These are phyloP conservation scores for Penicillium olsonii DNA, from an alignment of 2,329 filamentous ascomycete genomes.

Conservation along the genomic window DNA sequence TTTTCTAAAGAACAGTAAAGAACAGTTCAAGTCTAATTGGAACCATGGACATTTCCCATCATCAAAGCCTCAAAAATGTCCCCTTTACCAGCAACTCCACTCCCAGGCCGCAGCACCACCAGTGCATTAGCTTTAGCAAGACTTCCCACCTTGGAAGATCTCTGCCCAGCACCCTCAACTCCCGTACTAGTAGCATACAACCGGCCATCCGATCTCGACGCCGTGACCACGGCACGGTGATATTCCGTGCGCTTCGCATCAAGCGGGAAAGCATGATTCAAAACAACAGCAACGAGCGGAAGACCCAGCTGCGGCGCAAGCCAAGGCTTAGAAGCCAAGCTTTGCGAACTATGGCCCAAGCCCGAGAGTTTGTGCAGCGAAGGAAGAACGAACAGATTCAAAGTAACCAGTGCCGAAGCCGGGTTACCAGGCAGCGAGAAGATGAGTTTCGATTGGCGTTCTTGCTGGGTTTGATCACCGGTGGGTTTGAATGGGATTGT, in stretches of 20 bases:
- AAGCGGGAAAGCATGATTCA: conserved; percentile 71
- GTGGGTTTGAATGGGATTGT: conserved; percentile 68
- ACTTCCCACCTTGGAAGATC: conserved; percentile 87
- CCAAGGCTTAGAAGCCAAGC: conserved; percentile 20
- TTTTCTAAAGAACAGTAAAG: too few relatives aligned
- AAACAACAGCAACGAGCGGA: conserved; percentile 67
- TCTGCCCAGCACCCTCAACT: conserved; percentile 60
- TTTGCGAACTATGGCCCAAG: conserved; percentile 42
- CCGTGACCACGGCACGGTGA: conserved; percentile 76
- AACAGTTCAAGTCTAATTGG: conserved; percentile 19
- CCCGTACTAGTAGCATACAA: conserved; percentile 81
- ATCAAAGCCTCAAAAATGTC: conserved; percentile 74
- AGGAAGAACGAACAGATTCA: conserved; percentile 91
- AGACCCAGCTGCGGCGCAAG: conserved; percentile 65
- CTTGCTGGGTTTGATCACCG: conserved; percentile 51
- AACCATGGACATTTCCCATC: conserved; percentile 59
- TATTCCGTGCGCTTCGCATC: conserved; percentile 83
- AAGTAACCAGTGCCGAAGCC: conserved; percentile 87
- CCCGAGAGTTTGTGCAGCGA: conserved; percentile 77
- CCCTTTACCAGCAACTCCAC: conserved; percentile 66
- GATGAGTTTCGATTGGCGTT: conserved; percentile 67
- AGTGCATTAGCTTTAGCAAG: conserved; percentile 86
- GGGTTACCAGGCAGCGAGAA: conserved; percentile 95
- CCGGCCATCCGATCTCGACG: conserved; percentile 62
- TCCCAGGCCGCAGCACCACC: conserved; percentile 58